Evolutionary conservation across 768 basidiomycete genomes (phyloP), one percentile per base, ranked within the genome.

Genomic region (Dictyophora rubrovolvata): DNA sequence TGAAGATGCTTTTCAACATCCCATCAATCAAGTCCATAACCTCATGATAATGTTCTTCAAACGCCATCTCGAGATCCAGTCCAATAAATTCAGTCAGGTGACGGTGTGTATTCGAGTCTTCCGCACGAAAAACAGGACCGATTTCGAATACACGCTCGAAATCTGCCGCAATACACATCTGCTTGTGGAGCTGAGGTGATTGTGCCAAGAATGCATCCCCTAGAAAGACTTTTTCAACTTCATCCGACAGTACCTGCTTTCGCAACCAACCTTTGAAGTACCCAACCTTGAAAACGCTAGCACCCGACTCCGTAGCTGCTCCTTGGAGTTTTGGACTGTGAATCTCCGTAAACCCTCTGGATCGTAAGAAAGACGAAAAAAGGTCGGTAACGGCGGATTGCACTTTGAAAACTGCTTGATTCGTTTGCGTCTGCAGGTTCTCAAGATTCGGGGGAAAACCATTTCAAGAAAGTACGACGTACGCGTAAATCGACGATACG

Each of bases 51-150:
- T 98, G 93, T 70, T 97, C 94, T 71, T 98, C 93, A 64, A 99
- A 93, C 4, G 85, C 79, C 96, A 99, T 98, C 72, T 99, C 96
- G 64, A 99, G 80, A 88, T 99, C 96, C 65, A 99, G 86, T 28
- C 96, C 96, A 63, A 93, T 88, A 73, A 97, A 99, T 72, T 99
- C 96, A 18, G 96, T 98, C 75, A 99, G 79, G 76, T 99, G 96
- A 54, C 96, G 88, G 69, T 97, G 92, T 2, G 96, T 98, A 72
- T 94, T 92, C 51, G 95, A 87, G 71, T 98, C 84, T 72, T 98
- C 96, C 16, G 96, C 96, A 62, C 96, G 91, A 78, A 98, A 98
- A 57, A 98, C 95, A 58, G 87, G 84, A 0, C 86, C 96, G 61
- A 99, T 93, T 73, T 99, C 96, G 73, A 94, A 99, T 8, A 99